phyloP scores from a whole-genome alignment of 2,329 filamentous ascomycete genomes.

The Sclerotinia borealis region DNA sequence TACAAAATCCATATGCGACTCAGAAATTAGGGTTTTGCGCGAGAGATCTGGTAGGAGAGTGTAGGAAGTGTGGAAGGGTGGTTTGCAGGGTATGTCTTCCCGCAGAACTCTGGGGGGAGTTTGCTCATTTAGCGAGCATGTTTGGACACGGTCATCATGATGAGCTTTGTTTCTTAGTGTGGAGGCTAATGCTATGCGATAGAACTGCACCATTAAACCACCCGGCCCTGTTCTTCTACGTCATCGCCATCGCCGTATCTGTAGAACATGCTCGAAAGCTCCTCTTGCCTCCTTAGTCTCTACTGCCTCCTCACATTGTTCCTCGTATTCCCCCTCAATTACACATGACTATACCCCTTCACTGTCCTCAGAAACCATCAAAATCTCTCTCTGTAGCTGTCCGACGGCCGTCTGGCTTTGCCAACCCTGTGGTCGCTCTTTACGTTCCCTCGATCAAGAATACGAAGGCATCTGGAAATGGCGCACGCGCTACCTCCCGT shows the following conservation, averaged over 20 bases:
- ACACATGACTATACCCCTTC: conserved; percentile 40
- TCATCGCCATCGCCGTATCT: conserved; percentile 75
- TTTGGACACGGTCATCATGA: too few relatives aligned
- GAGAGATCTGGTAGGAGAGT: conserved; percentile 78
- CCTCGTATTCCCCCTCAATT: background rate
- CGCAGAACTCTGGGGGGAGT: background rate
- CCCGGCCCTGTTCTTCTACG: conserved; percentile 62
- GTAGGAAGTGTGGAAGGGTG: conserved; percentile 67
- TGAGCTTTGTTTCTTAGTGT: background rate
- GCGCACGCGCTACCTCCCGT: conserved; percentile 77
- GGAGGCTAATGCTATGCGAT: conserved; percentile 15
- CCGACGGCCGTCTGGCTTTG: conserved; percentile 71
- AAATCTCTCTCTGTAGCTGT: conserved; percentile 27
- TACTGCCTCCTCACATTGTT: background rate
- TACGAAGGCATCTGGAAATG: conserved; percentile 75
- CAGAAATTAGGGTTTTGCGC: conserved; percentile 76
- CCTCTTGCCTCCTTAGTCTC: conserved; percentile 52
- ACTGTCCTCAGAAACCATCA: conserved; percentile 35
- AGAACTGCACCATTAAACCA: conserved; percentile 89
- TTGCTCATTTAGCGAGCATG: conserved; percentile 32
- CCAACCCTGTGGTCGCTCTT: conserved; percentile 69
- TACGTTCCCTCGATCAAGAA: conserved; percentile 53
- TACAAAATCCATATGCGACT: conserved; percentile 39
- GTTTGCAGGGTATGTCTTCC: conserved; percentile 70
- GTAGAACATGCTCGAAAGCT: conserved; percentile 65